phyloP scores from a whole-genome alignment of 2,329 filamentous ascomycete species.

The Pyricularia grisea region DNA sequence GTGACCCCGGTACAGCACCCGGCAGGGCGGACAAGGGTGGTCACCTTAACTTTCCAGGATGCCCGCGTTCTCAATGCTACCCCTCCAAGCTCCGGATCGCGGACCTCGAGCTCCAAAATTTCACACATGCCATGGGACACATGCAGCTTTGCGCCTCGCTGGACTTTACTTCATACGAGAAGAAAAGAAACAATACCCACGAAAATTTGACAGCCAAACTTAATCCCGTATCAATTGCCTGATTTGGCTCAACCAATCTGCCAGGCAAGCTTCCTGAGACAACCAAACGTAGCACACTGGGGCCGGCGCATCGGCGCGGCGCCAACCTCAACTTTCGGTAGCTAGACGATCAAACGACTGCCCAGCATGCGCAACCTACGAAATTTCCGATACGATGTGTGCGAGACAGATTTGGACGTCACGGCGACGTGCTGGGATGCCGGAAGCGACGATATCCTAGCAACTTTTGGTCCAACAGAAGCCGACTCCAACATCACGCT shows the following conservation, averaged over 20 bases:
- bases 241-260: not conserved
- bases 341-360: not conserved
- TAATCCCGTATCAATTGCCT: not conserved
- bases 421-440: constrained; percentile 82
- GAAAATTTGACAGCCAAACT: not conserved
- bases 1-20: not conserved
- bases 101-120: constrained; percentile 2
- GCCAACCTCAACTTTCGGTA: not conserved
- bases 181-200: not conserved
- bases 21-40: not conserved
- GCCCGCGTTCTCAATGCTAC: not conserved
- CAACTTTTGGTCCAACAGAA: constrained; percentile 72
- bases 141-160: not conserved
- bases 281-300: not conserved
- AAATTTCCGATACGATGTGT: constrained; percentile 62
- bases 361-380: constrained; percentile 76
- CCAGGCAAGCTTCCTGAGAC: not conserved
- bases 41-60: not conserved
- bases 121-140: not conserved
- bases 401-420: constrained; percentile 51
- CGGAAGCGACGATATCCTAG: constrained; percentile 66
- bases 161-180: not conserved
- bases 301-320: not conserved
- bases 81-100: constrained; percentile 1
- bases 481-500: constrained; percentile 66